Evolutionary conservation across 2,329 filamentous ascomycete species (phyloP).

Genomic region (Orbilia ellipsospora): DNA sequence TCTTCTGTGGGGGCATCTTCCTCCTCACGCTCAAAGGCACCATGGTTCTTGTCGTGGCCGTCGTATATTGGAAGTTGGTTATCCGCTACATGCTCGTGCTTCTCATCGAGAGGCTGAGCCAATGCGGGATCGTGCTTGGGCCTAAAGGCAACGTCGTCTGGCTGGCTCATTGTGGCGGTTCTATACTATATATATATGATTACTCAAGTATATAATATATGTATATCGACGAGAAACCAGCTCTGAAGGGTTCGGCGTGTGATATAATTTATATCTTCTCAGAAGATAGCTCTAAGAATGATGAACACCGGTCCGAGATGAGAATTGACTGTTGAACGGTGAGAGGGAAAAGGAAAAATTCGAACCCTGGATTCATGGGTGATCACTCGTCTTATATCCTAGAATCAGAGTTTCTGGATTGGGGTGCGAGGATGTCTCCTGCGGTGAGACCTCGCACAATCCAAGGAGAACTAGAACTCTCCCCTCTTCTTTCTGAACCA

Average conservation of each 20-base stretch:
- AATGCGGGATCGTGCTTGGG: constrained; percentile 57
- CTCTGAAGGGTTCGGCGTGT: constrained; percentile 9
- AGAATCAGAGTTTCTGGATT: constrained; percentile 48
- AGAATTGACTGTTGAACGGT: constrained; percentile 5
- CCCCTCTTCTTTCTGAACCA: background rate
- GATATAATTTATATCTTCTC: constrained; percentile 34
- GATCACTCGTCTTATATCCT: constrained; percentile 51
- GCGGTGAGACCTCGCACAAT: constrained; percentile 37
- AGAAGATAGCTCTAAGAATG: constrained; percentile 32
- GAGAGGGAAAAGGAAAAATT: constrained; percentile 17
- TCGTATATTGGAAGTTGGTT: constrained; percentile 38
- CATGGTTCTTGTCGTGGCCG: constrained; percentile 41
- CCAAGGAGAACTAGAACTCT: constrained; percentile 6
- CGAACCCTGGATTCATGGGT: constrained; percentile 14
- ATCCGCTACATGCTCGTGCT: constrained; percentile 55
- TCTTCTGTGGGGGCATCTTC: constrained; percentile 71
- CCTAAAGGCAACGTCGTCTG: constrained; percentile 57
- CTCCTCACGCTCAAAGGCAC: constrained; percentile 54
- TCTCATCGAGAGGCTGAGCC: constrained; percentile 56
- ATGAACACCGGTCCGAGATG: background rate
- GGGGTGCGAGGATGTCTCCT: constrained; percentile 20
- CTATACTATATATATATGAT: background rate
- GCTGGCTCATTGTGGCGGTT: constrained; percentile 41
- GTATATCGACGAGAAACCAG: constrained; percentile 27
- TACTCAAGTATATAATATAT: background rate